Evolutionary conservation across 345 rosid genomes (phyloP), one percentile per base, ranked within the genome.

Genomic region (Combretum micranthum): DNA sequence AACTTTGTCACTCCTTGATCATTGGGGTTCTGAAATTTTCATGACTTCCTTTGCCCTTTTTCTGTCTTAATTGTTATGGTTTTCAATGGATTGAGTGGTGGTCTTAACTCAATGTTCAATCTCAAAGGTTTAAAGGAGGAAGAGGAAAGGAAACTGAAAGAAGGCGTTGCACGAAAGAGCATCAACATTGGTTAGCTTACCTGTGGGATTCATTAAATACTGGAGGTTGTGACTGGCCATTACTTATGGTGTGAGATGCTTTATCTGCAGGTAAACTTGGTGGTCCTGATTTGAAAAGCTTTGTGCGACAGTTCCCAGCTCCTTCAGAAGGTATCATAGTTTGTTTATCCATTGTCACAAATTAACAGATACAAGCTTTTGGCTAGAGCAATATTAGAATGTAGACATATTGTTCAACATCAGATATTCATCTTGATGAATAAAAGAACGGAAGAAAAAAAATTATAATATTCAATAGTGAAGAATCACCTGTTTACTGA

Each of bases 201-300:
- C 39, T 32, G 5, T n/a, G 39, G 39, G 9, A 32, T 9, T 32
- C 39, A 5, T 32, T 32, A 32, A 32, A 32, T 32, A 32, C 10
- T 32, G 39, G 39, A 32, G 39, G 39, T 32, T 7, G 9, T 32
- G 39, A 32, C 39, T 7, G 5, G 39, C 39, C 39, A 32, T 55
- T 56, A 25, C 15, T 51, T 23, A 42, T 45, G 64, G 51, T 66
- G 22, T 44, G 23, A 32, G 23, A 61, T 14, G 11, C 51, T 55
- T 4, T 57, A 22, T 43, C 39, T 65, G 54, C 59, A 89, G 95
- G 86, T 72, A 80, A 83, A 76, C 70, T 55, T 69, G 87, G 76
- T 47, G 96, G 91, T 66, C 94, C 95, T 64, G 85, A 89, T 76
- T 69, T 89, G 80, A 67, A 78, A 72, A 87, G 96, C 78, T 93